Evolutionary conservation across 441 rosid species (phyloP).

Genomic region (Biscutella laevigata): DNA sequence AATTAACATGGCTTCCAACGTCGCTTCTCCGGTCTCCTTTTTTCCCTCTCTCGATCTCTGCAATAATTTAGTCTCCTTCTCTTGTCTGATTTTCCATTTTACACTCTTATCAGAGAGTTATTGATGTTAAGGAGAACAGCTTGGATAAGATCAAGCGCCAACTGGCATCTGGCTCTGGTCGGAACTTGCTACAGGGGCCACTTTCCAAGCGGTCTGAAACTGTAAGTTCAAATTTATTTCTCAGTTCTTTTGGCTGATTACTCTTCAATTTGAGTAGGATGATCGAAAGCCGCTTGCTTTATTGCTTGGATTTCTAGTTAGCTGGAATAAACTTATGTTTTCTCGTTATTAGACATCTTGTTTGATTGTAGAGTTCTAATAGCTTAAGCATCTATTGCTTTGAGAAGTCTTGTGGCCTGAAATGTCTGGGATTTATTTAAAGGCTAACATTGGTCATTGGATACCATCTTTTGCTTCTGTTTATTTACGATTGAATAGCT

Average conservation of each 20-base stretch:
- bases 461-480: background rate
- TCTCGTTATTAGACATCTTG: background rate
- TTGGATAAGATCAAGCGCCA: conserved; percentile 95
- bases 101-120: conserved; percentile 33
- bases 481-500: conserved; percentile 37
- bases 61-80: background rate
- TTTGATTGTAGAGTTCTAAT: background rate
- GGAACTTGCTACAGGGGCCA: conserved; percentile 84
- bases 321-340: background rate
- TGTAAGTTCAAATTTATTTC: conserved; percentile 29
- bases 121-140: conserved; percentile 57
- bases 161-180: conserved; percentile 84
- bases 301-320: background rate
- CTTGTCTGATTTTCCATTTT: background rate
- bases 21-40: conserved; percentile 61
- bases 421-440: background rate
- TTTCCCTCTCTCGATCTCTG: conserved; percentile 5
- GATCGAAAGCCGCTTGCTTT: conserved; percentile 9
- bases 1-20: conserved; percentile 65
- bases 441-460: background rate
- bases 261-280: background rate
- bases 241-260: background rate
- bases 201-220: conserved; percentile 96
- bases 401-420: background rate
- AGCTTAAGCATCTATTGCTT: background rate